These are phyloP conservation scores for Helianthus tuberosus DNA, from an alignment of 129 eudicot genomes.

Conservation along the genomic window DNA sequence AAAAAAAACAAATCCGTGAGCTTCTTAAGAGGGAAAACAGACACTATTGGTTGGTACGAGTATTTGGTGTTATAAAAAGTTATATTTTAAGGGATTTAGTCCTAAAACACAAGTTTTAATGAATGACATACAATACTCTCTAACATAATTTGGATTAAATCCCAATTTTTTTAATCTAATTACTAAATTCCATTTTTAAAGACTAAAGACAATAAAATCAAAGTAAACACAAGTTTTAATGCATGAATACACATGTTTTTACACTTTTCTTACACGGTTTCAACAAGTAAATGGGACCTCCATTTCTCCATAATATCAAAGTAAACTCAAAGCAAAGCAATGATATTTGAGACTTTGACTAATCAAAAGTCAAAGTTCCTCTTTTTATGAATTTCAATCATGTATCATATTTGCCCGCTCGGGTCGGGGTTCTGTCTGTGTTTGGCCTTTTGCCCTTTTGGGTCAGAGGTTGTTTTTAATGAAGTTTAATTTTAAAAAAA, in stretches of 20 bases:
- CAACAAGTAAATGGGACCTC: background rate
- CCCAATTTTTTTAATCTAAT: background rate
- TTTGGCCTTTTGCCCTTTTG: no score
- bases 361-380: constrained; percentile 24
- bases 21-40: no score
- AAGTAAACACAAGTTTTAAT: background rate
- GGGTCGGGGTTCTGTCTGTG: no score
- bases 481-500: no score
- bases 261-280: constrained; percentile 32
- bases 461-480: no score
- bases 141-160: background rate
- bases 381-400: background rate
- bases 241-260: background rate
- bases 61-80: no score
- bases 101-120: background rate
- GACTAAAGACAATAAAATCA: background rate
- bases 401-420: no score
- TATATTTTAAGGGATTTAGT: background rate
- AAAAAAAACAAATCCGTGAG: no score
- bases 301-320: constrained; percentile 30
- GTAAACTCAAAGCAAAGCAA: constrained; percentile 23
- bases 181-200: background rate
- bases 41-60: no score
- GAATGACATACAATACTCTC: background rate
- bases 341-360: constrained; percentile 27